These are phyloP conservation scores for Claviceps lovelessii DNA, from an alignment of 2,329 filamentous ascomycete genomes.

Conservation along the genomic window DNA sequence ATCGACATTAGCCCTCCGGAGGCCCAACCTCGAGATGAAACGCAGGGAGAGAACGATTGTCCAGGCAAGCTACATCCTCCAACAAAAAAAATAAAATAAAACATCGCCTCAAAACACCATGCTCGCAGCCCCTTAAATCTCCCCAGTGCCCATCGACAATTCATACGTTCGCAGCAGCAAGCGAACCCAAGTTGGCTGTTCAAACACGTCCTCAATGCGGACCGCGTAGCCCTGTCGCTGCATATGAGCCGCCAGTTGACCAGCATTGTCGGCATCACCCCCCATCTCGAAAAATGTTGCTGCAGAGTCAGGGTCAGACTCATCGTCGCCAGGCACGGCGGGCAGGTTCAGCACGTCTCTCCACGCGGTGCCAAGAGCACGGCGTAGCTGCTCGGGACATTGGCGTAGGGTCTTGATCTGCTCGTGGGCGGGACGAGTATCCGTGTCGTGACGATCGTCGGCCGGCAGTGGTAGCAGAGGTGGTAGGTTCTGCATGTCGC, in stretches of 20 bases:
- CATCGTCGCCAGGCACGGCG: too few relatives aligned
- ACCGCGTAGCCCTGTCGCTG: neutral
- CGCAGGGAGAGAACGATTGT: too few relatives aligned
- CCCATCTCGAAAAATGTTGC: too few relatives aligned
- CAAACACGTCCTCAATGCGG: conserved; percentile 1
- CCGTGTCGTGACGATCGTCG: neutral
- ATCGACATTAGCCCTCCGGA: too few relatives aligned
- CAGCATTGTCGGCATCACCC: too few relatives aligned
- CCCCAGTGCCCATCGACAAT: neutral
- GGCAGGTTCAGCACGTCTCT: too few relatives aligned
- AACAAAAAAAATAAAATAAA: too few relatives aligned
- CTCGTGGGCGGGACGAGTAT: neutral
- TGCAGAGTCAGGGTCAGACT: too few relatives aligned
- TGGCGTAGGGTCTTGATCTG: neutral
- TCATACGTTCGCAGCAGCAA: neutral
- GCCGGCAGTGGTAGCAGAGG: neutral
- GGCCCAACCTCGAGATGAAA: too few relatives aligned
- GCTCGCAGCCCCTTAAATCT: neutral
- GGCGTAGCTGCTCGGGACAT: neutral
- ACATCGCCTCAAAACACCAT: neutral
- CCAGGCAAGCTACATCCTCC: too few relatives aligned
- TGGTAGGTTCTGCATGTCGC: neutral
- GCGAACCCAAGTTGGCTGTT: neutral
- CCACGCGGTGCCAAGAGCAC: neutral
- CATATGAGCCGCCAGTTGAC: too few relatives aligned